phyloP scores from a whole-genome alignment of 768 basidiomycete species.

The Suillus tomentosus region DNA sequence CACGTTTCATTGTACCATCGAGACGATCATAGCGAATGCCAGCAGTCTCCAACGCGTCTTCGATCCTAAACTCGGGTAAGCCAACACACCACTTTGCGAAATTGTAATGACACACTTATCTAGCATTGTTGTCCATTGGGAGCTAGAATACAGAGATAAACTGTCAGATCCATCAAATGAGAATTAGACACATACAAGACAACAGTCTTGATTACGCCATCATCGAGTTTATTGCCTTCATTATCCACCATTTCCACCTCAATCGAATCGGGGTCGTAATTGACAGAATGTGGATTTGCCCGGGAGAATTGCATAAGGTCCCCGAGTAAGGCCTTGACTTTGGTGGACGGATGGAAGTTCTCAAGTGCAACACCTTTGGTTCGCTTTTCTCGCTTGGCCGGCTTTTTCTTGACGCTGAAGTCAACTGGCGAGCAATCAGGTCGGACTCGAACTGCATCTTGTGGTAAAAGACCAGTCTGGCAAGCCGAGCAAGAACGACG shows the following conservation, averaged over 20 bases:
- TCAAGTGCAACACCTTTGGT: conserved; percentile 54
- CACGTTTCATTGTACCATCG: conserved; percentile 98
- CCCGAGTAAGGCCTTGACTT: conserved; percentile 78
- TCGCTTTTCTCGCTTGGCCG: conserved; percentile 65
- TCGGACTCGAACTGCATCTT: conserved; percentile 84
- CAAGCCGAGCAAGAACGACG: conserved; percentile 76
- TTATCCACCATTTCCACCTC: conserved; percentile 80
- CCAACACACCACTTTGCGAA: conserved; percentile 3
- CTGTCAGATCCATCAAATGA: conserved; percentile 20
- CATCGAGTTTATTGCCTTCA: conserved; percentile 69
- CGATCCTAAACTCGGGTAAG: conserved; percentile 54
- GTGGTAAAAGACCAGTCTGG: conserved; percentile 60
- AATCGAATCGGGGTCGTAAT: conserved; percentile 76
- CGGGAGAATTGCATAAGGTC: conserved; percentile 84
- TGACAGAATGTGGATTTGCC: conserved; percentile 81
- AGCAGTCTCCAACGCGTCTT: conserved; percentile 82
- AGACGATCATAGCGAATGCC: conserved; percentile 88
- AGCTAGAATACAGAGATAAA: conserved; percentile 46
- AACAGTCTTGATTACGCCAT: conserved; percentile 82
- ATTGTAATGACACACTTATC: conserved; percentile 60
- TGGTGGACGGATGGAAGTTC: conserved; percentile 79
- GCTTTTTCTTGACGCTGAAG: conserved; percentile 57
- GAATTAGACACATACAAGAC: conserved; percentile 75
- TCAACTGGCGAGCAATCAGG: conserved; percentile 52
- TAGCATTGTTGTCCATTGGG: conserved; percentile 94